Base-by-base conservation (phyloP, 805 yeast genomes). In the Candida multigemmis region DNA sequence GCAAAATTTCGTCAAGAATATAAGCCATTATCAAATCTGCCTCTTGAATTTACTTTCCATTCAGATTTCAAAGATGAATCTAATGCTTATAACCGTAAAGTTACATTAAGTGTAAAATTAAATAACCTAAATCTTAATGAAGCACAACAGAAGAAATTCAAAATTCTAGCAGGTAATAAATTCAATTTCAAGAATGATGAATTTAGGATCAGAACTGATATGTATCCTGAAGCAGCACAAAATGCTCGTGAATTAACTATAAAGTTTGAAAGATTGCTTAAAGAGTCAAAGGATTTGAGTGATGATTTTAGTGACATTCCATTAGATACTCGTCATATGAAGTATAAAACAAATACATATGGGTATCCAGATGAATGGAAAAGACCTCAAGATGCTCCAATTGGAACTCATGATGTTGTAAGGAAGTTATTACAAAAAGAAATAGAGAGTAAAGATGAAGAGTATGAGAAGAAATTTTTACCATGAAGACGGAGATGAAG, bases 321-420 rank as follows among this genome's bases (percentile, higher is more conserved):
- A 17, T 53, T 89, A 25, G 94, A 87, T 50, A 73, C 65, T 14
- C 74, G 94, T 50, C 85, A 78, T 46, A 66, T 69, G 27, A 72
- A 63, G 43, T 44, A 58, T 14, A 50, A 37, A 48, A 60, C 35
- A 50, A 25, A 56, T 16, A 50, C 49, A 27, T 56, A 55, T 6
- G 40, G 54, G 29, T 86, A 83, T 63, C 96, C 97, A 10, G 74
- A 74, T 36, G 72, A 63, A 26, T 89, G 97, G 97, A 53, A 53
- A 31, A 50, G 63, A 36, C 67, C 67, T 59, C 68, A 82, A 43
- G 79, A 78, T 44, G 81, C 85, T 0, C 82, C 85, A 16, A 60
- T 60, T 31, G 46, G 56, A 38, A 55, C 41, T 31, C 53, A 63
- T 33, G 40, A 51, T 27, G 51, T 65, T 12, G 48, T 56, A 10